These are phyloP conservation scores for Posidonia australis DNA, from an alignment of 106 monocot genomes.

Conservation along the genomic window DNA sequence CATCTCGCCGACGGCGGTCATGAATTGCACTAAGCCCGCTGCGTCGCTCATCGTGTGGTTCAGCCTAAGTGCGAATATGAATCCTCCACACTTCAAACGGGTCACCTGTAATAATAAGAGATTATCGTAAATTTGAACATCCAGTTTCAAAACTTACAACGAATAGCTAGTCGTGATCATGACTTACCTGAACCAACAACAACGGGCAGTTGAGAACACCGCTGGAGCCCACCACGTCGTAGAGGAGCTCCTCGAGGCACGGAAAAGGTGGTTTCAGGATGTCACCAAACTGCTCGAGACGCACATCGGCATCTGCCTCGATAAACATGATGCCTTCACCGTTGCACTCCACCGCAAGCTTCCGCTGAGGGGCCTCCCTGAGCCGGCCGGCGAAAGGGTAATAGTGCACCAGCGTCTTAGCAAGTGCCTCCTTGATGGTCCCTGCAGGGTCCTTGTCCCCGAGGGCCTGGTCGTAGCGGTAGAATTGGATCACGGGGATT, in stretches of 20 bases:
- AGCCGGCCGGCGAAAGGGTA: constrained; percentile 22
- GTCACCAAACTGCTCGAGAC: constrained; percentile 15
- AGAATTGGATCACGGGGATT: constrained; percentile 36
- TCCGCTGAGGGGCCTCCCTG: constrained; percentile 16
- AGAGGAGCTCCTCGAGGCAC: constrained; percentile 22
- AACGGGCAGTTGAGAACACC: constrained; percentile 14
- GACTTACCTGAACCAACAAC: constrained; percentile 14
- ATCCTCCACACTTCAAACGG: constrained; percentile 23
- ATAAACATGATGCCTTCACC: constrained; percentile 14
- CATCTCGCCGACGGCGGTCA: constrained; percentile 25
- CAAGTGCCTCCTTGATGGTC: constrained; percentile 11
- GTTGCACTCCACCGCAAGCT: constrained; percentile 20
- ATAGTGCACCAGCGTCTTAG: constrained; percentile 16
- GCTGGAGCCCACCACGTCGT: constrained; percentile 5
- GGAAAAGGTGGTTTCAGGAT: constrained; percentile 14
- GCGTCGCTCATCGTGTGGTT: constrained; percentile 35
- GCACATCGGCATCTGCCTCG: constrained; percentile 24
- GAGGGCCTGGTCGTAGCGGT: constrained; percentile 6
- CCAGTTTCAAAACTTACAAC: too few relatives aligned
- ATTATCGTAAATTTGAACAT: too few relatives aligned
- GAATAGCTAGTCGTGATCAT: background rate
- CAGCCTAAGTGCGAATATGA: constrained; percentile 8
- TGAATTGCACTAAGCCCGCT: constrained; percentile 22
- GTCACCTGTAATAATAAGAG: constrained; percentile 18
- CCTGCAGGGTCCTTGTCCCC: constrained; percentile 4